Conservation (phyloP, 495 filamentous ascomycete genomes). For the Penicillium ucsense region DNA sequence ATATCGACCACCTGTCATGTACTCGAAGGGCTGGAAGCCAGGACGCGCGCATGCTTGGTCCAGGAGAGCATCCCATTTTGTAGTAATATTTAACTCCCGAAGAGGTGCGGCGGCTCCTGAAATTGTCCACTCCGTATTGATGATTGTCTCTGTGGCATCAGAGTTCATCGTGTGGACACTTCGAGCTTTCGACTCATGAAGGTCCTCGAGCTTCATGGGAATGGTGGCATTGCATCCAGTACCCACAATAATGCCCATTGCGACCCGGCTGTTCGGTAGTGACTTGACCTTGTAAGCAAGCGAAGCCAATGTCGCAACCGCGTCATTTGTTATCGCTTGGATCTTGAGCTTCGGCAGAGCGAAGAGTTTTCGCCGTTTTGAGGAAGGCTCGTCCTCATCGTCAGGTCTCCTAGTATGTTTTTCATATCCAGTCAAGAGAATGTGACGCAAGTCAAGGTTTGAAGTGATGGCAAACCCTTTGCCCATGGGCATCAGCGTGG, state of each 20-base stretch:
- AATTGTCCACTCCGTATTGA: conserved; percentile 86
- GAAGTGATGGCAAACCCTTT: conserved; percentile 76
- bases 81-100: conserved; percentile 51
- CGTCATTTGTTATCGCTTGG: conserved; percentile 71
- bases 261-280: conserved; percentile 58
- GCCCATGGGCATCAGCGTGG: conserved; percentile 77
- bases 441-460: conserved; percentile 59
- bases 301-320: conserved; percentile 70
- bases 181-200: conserved; percentile 54
- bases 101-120: conserved; percentile 61
- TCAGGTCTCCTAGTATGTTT: conserved; percentile 40
- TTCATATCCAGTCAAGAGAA: conserved; percentile 60
- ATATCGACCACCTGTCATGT: conserved; percentile 79
- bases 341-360: conserved; percentile 59
- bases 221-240: conserved; percentile 81
- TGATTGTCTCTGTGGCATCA: conserved; percentile 50
- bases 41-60: conserved; percentile 58
- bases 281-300: conserved; percentile 57
- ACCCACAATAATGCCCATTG: conserved; percentile 73
- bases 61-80: conserved; percentile 59
- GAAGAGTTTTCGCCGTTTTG: conserved; percentile 36
- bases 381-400: conserved; percentile 36
- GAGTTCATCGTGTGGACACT: conserved; percentile 28
- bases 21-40: conserved; percentile 80
- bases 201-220: conserved; percentile 51